Evolutionary conservation across 163 green algal genomes (phyloP), one percentile per base, ranked within the genome.

Genomic region (Prototheca wickerhamii): DNA sequence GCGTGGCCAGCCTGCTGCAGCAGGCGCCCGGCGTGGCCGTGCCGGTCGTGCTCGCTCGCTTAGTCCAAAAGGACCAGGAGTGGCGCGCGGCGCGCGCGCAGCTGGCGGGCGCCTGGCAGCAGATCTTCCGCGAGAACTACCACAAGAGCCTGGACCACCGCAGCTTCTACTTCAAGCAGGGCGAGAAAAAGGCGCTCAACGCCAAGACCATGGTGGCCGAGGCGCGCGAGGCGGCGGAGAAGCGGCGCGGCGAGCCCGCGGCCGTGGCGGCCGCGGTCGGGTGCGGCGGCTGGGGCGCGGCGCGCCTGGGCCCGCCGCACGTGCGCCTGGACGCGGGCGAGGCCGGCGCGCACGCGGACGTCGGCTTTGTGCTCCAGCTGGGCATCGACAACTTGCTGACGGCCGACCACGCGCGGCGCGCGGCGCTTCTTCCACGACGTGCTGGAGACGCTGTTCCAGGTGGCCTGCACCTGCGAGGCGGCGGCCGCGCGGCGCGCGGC

Each of bases 121-220:
- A 87, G 63, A 86, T 98, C 44, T 98, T 93, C 67, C 85, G 94
- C 60, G 79, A 88, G 61, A 99, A 99, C 81, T 98, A 97, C 79
- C 82, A 95, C 79, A 98, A 98, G 77, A 91, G 76, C 7, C 83
- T 99, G 56, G 93, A 99, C 81, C 92, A 98, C 80, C 88, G 91
- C 63, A 90, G 74, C 71, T 98, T 98, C 82, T 99, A 99, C 83
- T 99, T 98, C 86, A 99, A 99, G 80, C 92, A 97, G 79, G 60
- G 65, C 3, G 72, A 79, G 37, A 79, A 79, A 67, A 74, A 72
- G 58, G 65, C 67, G 57, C 72, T 79, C n/a, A 75, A 63, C 57
- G n/a, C 34, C 57, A 96, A 95, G 78, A 77, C 76, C 53, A 87
- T 98, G 79, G 67, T 98, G 63, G 43, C 76, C 29, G 93, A 97